Evolutionary conservation across 768 basidiomycete genomes (phyloP).

Genomic region (Lepiota brunneoincarnata): DNA sequence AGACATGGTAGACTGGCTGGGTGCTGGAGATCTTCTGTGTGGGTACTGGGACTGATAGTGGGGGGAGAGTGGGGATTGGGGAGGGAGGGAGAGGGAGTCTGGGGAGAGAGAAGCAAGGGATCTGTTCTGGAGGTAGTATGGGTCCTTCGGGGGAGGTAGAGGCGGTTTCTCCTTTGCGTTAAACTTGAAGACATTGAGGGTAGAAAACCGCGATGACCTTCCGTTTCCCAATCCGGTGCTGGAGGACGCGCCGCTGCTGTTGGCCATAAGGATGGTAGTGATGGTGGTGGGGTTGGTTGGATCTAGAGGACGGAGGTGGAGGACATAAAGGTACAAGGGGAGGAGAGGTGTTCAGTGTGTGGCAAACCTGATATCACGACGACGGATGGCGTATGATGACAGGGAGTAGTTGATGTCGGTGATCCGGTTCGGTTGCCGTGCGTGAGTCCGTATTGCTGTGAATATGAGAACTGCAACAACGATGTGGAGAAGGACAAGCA

Average conservation of each 20-base stretch:
- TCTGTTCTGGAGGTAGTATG: slow-evolving; percentile 42
- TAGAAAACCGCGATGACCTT: slow-evolving; percentile 27
- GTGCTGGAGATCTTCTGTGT: slow-evolving; percentile 28
- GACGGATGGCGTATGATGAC: slow-evolving; percentile 5
- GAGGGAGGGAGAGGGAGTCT: slow-evolving; percentile 36
- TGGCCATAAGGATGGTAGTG: slow-evolving; percentile 20
- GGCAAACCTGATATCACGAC: not conserved
- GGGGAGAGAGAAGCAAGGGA: slow-evolving; percentile 48
- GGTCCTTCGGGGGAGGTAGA: slow-evolving; percentile 66
- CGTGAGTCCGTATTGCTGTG: not conserved
- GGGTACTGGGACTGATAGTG: slow-evolving; percentile 32
- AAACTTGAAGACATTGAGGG: slow-evolving; percentile 32
- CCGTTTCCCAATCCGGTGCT: slow-evolving; percentile 15
- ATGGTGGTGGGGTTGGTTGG: not conserved
- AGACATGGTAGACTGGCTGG: slow-evolving; percentile 32
- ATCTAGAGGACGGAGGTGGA: not conserved
- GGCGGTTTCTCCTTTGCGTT: slow-evolving; percentile 39
- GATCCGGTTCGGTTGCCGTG: slow-evolving; percentile 9
- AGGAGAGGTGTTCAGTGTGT: not conserved
- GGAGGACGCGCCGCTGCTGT: slow-evolving; percentile 22
- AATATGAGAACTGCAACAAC: not conserved
- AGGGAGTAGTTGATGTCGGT: slow-evolving; percentile 9
- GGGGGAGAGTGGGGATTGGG: slow-evolving; percentile 38
- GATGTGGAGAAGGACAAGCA: no score
- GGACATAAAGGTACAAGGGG: not conserved